A percentile compares a stretch with the other conserved stretches of the same genome.
Conservation (phyloP, 306 rosid genomes). For the Potentilla sterilis region DNA sequence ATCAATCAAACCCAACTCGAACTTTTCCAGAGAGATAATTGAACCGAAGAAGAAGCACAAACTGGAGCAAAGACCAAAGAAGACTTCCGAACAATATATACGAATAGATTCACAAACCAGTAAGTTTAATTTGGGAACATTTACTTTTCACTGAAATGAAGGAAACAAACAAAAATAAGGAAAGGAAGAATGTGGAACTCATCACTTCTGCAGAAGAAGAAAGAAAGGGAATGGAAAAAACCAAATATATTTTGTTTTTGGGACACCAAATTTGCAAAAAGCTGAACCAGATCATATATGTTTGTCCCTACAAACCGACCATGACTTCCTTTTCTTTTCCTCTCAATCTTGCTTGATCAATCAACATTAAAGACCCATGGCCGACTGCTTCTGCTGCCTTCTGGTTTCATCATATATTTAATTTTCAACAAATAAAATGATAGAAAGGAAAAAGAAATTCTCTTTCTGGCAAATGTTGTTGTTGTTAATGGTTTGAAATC, state of each 20-base stretch:
- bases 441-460: not conserved
- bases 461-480: not conserved
- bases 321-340: not conserved
- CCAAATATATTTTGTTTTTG: not conserved
- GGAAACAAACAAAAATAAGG: not conserved
- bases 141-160: not conserved
- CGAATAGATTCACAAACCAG: not conserved
- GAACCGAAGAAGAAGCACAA: not conserved
- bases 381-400: not conserved
- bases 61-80: not conserved
- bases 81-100: not conserved
- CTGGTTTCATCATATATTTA: not conserved
- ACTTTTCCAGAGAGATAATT: not conserved
- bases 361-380: not conserved
- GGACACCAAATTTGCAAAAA: conserved; percentile 14
- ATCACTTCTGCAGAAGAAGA: not conserved
- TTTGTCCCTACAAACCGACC: conserved; percentile 22
- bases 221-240: not conserved
- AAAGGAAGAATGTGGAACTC: not conserved
- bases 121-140: not conserved
- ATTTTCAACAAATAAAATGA: not conserved
- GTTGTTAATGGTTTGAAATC: not conserved
- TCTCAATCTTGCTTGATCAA: not conserved
- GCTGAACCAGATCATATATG: conserved; percentile 13
- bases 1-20: not conserved